A percentile compares a stretch with the other conserved stretches of the same genome.
phyloP scores from a whole-genome alignment of 75 land plant species.

The Azolla pinnata region DNA sequence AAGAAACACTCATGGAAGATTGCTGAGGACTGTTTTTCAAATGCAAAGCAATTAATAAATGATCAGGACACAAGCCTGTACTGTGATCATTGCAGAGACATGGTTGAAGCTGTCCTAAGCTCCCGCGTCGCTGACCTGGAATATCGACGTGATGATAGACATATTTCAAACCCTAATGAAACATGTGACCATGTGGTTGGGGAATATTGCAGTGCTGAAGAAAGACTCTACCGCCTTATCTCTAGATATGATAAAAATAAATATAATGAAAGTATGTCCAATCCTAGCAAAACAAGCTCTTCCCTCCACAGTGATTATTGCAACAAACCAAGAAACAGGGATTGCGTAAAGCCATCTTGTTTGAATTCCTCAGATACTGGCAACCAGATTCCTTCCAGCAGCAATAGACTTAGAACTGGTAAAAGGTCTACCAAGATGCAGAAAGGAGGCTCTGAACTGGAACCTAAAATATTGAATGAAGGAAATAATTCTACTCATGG shows the following conservation, averaged over 20 bases:
- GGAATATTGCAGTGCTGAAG: conserved; percentile 29
- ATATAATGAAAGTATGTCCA: too few species aligned
- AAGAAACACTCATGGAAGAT: conserved; percentile 49
- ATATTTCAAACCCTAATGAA: not conserved
- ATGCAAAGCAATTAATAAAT: conserved; percentile 27
- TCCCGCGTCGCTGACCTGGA: conserved; percentile 53
- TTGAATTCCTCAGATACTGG: too few species aligned
- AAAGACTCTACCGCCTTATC: conserved; percentile 15
- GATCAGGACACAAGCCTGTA: conserved; percentile 13
- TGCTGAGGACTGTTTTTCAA: conserved; percentile 40
- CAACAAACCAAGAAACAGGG: too few species aligned
- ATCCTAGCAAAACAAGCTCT: too few species aligned
- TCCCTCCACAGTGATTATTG: too few species aligned
- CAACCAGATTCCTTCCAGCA: too few species aligned
- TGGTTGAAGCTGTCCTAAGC: conserved; percentile 31
- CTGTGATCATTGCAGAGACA: conserved; percentile 42
- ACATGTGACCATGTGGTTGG: conserved; percentile 14
- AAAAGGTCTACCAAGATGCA: too few species aligned
- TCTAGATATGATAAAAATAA: not conserved
- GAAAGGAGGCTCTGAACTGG: too few species aligned
- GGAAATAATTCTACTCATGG: not conserved
- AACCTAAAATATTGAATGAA: not conserved
- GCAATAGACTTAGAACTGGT: too few species aligned
- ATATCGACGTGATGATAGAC: conserved; percentile 10
- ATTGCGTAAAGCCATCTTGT: too few species aligned